Evolutionary conservation across 2,329 filamentous ascomycete species (phyloP), one percentile per base, ranked within the genome.

Genomic region (Aschersonia sp.): DNA sequence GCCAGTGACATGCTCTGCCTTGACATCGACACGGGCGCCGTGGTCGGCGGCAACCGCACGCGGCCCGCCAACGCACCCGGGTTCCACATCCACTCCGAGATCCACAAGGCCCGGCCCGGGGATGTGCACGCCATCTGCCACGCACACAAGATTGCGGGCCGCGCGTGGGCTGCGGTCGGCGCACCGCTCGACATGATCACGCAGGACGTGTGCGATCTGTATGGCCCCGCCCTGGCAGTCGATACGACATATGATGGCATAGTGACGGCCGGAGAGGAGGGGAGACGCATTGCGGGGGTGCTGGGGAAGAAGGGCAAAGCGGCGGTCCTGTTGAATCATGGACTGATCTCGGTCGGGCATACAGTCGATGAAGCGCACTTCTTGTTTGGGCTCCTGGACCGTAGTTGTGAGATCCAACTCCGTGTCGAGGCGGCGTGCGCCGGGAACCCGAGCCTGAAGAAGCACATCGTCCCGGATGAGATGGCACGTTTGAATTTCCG

Each of bases 311-410:
- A 68, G 1, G 75, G 75, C 54, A 83, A 73, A 59, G 81, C 72
- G 1, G 70, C 78, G 52, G 79, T 87, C 44, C 64, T 87, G 46
- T 69, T 81, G 53, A 87, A 87, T 59, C 83, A 87, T 62, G 84
- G 84, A 0, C 64, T 88, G 37, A 62, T 87, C 46, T 85, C 81
- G 0, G 82, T 85, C 0, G 84, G 84, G 4, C 57, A 62, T 6
- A 87, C 83, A 0, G 83, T 87, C 2, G 83, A 87, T 57, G 83
- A 87, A 62, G 83, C 83, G 1, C 79, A 78, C 0, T 87, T 81
- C 60, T 61, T 86, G 46, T 83, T 85, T 58, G 78, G 76, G 0
- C 64, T 83, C 43, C 70, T 86, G 60, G 83, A 87, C 61, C 71
- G 81, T 45, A 78, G 75, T 44, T 87, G 83, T 59, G 71, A 78